A percentile compares a stretch with the other conserved stretches of the same genome.
Evolutionary conservation across 108 stramenopile species (phyloP).

Genomic region (Cylindrotheca closterium): DNA sequence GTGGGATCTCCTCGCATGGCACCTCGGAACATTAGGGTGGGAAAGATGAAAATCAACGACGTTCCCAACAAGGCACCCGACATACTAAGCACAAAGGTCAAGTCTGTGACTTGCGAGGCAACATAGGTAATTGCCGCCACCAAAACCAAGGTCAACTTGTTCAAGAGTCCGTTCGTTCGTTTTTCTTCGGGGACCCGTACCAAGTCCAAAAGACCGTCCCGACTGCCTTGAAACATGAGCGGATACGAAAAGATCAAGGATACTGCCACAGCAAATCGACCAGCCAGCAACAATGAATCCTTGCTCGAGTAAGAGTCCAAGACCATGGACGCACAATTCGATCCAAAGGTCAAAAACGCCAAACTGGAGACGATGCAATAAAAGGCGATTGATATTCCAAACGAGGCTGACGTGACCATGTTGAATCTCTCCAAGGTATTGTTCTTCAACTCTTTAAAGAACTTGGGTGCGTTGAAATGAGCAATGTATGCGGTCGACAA

Average conservation of each 20-base stretch:
- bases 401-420: constrained; percentile 71
- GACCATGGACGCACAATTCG: constrained; percentile 68
- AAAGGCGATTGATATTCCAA: constrained; percentile 56
- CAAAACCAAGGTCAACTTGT: constrained; percentile 44
- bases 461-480: constrained; percentile 94
- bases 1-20: not conserved
- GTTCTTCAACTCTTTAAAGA: constrained; percentile 85
- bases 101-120: constrained; percentile 65
- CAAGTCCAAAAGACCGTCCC: constrained; percentile 77
- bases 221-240: constrained; percentile 74
- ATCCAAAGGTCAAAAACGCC: constrained; percentile 90
- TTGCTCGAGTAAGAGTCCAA: constrained; percentile 84
- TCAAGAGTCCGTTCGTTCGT: constrained; percentile 25
- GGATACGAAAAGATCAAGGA: constrained; percentile 91
- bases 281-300: constrained; percentile 70
- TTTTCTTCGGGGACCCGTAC: constrained; percentile 19
- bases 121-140: constrained; percentile 52
- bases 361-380: constrained; percentile 61
- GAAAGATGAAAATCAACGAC: constrained; percentile 89
- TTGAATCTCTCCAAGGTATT: constrained; percentile 77
- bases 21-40: constrained; percentile 78
- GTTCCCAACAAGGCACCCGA: constrained; percentile 90
- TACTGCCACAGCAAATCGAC: constrained; percentile 76
- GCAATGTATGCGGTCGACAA: constrained; percentile 91
- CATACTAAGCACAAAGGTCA: constrained; percentile 78